Base-by-base conservation (phyloP, 495 filamentous ascomycete species). In the Penicillium riverlandense region DNA sequence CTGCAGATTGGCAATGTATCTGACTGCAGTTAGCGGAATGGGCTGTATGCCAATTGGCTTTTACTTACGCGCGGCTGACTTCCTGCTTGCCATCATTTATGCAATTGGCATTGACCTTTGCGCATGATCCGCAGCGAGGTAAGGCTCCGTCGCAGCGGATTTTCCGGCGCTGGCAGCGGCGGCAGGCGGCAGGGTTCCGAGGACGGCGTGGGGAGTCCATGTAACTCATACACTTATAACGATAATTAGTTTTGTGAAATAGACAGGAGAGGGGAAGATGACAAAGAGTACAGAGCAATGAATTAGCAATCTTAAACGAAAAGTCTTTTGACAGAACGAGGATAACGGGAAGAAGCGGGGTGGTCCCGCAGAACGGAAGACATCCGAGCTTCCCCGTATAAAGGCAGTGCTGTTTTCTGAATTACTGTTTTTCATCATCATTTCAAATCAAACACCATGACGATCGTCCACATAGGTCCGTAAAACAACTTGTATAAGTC, bases 41-140 rank as follows among this genome's bases (percentile, higher is more conserved):
- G 32, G 1, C 22, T 22, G 22, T 22, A 22, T 22, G 22, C 6
- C 22, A 22, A 22, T 22, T 22, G 2, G 22, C 22, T 22, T 22
- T 22, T 22, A 54, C 64, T 53, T 31, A 65, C 63, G 61, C 55
- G 30, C 62, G 57, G 38, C 61, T 65, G 11, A 69, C 66, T 16
- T 69, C 58, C 39, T 65, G 63, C 40, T 59, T 71, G 5, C 66
- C 69, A 43, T 70, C 67, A 49, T 66, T 69, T 16, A 70, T 48
- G 44, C 70, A 74, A 12, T 55, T 33, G 8, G 63, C 53, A 35
- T 60, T 60, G 1, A 59, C 61, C 43, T 69, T 74, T 30, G 52
- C 53, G 37, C 70, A 74, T 2, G 63, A 58, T 6, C 61, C 49
- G 43, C 69, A 72, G 6, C 54, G 49, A 11, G 57, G 57, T 10